Conservation (phyloP, 1,139 yeast genomes). For the Sugiyamaella xylanicola region DNA sequence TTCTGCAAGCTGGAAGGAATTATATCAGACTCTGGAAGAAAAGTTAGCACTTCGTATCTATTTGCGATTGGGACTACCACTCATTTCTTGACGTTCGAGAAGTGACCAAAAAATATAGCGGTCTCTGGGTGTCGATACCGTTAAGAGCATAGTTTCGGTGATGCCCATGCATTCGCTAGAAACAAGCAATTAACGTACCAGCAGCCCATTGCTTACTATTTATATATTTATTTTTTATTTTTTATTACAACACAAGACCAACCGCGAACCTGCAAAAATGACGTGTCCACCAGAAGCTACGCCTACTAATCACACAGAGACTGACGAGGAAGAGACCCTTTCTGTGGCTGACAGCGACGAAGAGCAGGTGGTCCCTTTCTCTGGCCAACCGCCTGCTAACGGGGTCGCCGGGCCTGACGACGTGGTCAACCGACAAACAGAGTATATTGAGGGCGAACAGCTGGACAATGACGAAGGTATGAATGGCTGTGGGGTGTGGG, state of each 20-base stretch:
- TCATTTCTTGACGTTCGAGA: too few relatives aligned
- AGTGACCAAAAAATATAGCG: too few relatives aligned
- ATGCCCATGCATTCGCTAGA: background rate
- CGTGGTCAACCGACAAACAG: conserved; percentile 17
- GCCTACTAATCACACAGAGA: background rate
- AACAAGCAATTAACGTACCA: too few relatives aligned
- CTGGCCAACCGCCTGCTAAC: conserved; percentile 4
- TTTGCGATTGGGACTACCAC: too few relatives aligned
- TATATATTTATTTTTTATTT: too few relatives aligned
- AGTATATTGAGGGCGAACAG: conserved; percentile 33
- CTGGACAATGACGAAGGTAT: conserved; percentile 33
- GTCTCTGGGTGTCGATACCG: too few relatives aligned
- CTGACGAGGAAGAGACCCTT: background rate
- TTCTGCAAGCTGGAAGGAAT: too few relatives aligned
- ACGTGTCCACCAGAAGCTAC: conserved; percentile 13
- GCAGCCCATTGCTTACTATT: too few relatives aligned
- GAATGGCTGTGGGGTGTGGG: background rate
- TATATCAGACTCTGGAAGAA: too few relatives aligned
- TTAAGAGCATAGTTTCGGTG: background rate
- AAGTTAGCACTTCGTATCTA: too few relatives aligned
- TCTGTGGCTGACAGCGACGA: conserved; percentile 10
- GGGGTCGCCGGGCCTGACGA: conserved; percentile 7
- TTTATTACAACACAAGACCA: background rate
- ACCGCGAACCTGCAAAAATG: too few relatives aligned
- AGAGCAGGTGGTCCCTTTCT: conserved; percentile 6